These are phyloP conservation scores for Kodamaea arcana DNA, from an alignment of 1,139 yeast genomes.

Conservation along the genomic window DNA sequence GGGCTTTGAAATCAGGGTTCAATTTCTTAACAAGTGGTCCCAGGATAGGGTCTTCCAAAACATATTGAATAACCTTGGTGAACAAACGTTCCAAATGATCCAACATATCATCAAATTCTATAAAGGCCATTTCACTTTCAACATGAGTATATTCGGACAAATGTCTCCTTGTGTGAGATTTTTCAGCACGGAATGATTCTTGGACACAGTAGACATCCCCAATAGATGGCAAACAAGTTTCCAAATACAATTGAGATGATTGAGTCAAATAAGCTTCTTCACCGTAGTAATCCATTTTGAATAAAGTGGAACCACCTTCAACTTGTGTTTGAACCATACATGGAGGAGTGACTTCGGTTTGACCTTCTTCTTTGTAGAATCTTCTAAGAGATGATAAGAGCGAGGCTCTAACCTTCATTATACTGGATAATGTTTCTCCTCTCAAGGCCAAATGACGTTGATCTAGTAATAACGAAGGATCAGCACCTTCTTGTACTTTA, in stretches of 20 bases:
- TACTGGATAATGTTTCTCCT: slow-evolving; percentile 93
- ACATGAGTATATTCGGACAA: slow-evolving; percentile 95
- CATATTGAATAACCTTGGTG: slow-evolving; percentile 64
- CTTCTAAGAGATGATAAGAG: slow-evolving; percentile 71
- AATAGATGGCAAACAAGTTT: slow-evolving; percentile 91
- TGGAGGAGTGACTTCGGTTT: slow-evolving; percentile 95
- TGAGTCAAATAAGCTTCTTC: slow-evolving; percentile 96
- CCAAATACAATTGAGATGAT: slow-evolving; percentile 94
- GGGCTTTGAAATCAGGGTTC: slow-evolving; percentile 86
- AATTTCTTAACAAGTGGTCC: slow-evolving; percentile 86
- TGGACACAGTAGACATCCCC: slow-evolving; percentile 98
- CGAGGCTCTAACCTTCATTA: slow-evolving; percentile 90
- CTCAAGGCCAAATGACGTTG: slow-evolving; percentile 93
- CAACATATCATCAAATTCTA: slow-evolving; percentile 81
- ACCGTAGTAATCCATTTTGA: slow-evolving; percentile 90
- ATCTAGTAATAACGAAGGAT: slow-evolving; percentile 86
- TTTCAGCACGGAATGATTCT: slow-evolving; percentile 99
- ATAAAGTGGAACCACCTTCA: slow-evolving; percentile 97
- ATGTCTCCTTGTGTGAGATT: slow-evolving; percentile 98
- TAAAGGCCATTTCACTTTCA: slow-evolving; percentile 88
- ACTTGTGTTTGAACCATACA: slow-evolving; percentile 99
- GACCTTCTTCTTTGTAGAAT: slow-evolving; percentile 68
- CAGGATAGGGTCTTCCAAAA: slow-evolving; percentile 84
- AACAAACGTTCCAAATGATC: slow-evolving; percentile 79
- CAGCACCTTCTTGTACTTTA: slow-evolving; percentile 90